phyloP scores from a whole-genome alignment of 1,284 basidiomycete species.

The Amylostereum areolatum region DNA sequence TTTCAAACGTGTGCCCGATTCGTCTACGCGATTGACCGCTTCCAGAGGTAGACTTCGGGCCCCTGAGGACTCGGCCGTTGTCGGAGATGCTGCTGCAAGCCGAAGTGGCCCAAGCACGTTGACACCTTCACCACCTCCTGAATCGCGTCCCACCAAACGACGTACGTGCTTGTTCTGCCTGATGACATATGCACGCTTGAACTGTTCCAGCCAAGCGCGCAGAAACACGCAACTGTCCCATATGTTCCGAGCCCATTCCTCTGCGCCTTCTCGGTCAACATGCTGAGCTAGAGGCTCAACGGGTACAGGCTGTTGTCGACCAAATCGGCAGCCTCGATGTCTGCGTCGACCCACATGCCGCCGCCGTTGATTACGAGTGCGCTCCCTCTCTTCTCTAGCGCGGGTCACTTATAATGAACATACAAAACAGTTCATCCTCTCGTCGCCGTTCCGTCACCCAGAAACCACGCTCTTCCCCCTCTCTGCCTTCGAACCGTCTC shows the following conservation, averaged over 20 bases:
- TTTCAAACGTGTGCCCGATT: too few species aligned
- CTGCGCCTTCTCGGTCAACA: slow-evolving; percentile 60
- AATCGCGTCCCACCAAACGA: neutral
- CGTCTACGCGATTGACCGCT: too few species aligned
- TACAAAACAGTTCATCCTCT: slow-evolving; percentile 30
- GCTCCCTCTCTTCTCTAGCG: slow-evolving; percentile 14
- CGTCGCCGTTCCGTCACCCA: slow-evolving; percentile 59
- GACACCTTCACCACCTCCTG: neutral
- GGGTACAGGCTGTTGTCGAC: slow-evolving; percentile 59
- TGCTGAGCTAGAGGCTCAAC: slow-evolving; percentile 54
- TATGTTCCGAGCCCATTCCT: slow-evolving; percentile 66
- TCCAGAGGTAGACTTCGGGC: too few species aligned
- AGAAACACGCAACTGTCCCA: slow-evolving; percentile 66
- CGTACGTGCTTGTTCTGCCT: neutral
- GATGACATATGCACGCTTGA: neutral
- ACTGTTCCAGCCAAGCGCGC: slow-evolving; percentile 51
- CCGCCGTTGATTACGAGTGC: slow-evolving; percentile 43
- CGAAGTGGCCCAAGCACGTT: too few species aligned
- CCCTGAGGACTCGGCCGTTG: too few species aligned
- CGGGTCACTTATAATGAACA: slow-evolving; percentile 1
- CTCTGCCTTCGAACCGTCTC: slow-evolving; percentile 34
- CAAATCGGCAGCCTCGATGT: slow-evolving; percentile 40
- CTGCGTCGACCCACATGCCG: slow-evolving; percentile 36
- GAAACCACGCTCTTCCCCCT: slow-evolving; percentile 34
- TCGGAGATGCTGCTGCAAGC: too few species aligned